Percentiles rank a stretch among this genome's conserved stretches.
Conservation (phyloP, 192 early-diverging fungal genomes). For the Linnemannia exigua region DNA sequence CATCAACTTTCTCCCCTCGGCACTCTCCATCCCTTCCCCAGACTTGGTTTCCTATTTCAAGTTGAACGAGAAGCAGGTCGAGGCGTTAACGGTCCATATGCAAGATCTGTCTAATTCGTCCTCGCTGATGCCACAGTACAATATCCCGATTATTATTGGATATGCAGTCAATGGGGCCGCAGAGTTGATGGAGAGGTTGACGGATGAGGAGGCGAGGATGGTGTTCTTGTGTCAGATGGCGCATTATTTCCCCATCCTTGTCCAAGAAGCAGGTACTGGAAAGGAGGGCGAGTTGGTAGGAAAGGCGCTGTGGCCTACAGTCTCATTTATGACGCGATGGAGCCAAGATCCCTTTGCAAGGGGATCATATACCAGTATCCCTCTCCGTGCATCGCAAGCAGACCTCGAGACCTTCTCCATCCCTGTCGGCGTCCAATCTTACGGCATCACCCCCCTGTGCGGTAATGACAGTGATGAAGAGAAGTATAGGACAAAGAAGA, state of each 20-base stretch:
- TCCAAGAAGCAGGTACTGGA: neutral
- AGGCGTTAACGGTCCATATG: conserved; percentile 35
- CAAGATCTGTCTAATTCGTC: conserved; percentile 42
- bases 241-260: conserved; percentile 24
- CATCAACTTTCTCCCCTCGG: conserved; percentile 39
- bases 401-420: conserved; percentile 50
- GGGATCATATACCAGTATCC: conserved; percentile 62
- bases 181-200: conserved; percentile 37
- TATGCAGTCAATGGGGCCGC: conserved; percentile 49
- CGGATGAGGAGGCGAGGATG: conserved; percentile 30
- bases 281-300: conserved; percentile 11
- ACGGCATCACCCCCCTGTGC: neutral
- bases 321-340: conserved; percentile 56
- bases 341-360: conserved; percentile 58
- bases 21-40: neutral
- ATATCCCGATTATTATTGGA: conserved; percentile 36
- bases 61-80: conserved; percentile 18
- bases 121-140: conserved; percentile 32
- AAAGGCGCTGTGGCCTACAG: conserved; percentile 32
- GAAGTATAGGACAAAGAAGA: neutral
- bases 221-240: conserved; percentile 50
- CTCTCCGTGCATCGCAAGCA: conserved; percentile 28
- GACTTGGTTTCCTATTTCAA: neutral
- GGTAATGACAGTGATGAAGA: conserved; percentile 14
- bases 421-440: conserved; percentile 36